Evolutionary conservation across 129 eudicot genomes (phyloP), one percentile per base, ranked within the genome.

Genomic region (Saposhnikovia divaricata): DNA sequence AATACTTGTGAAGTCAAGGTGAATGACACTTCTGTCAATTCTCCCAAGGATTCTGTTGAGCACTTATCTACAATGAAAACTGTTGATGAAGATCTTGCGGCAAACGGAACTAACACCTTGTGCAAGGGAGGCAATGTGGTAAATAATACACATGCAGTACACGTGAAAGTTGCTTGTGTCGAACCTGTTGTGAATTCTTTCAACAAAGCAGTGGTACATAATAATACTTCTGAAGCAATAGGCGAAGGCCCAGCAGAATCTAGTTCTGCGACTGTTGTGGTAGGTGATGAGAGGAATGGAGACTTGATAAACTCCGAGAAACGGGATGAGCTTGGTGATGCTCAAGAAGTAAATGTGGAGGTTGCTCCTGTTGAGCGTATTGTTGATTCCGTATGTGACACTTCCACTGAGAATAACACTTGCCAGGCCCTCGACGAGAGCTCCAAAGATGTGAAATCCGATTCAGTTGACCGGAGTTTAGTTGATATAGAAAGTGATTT

Each of bases 281-380:
- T 46, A n/a, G 78, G 25, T 46, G 63, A 75, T 3, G 43, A 46
- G 59, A 27, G 39, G 40, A 75, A 75, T 46, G 78, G 61, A 46
- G 48, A 75, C 78, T 16, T 28, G 39, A 51, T 25, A 46, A 75
- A 46, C 44, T 23, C 18, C 0, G 39, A 75, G 18, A 34, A 27
- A 78, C 45, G 23, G 61, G 48, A 34, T 68, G 47, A 69, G 40
- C 39, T 18, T 9, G 75, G 9, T 74, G 43, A 59, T 40, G 75
- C 23, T 27, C 25, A 40, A 38, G 23, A 40, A 23, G 70, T 51
- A 40, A 25, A 73, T n/a, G n/a, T 27, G n/a, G 68, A 81, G 27
- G 76, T 57, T 39, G 12, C 80, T 66, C 70, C 31, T 69, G 43
- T 16, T 13, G 80, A 77, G 43, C 37, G 72, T 57, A 55, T 45